Evolutionary conservation across 2,329 filamentous ascomycete genomes (phyloP), one percentile per base, ranked within the genome.

Genomic region (Cladorrhinum sp.): DNA sequence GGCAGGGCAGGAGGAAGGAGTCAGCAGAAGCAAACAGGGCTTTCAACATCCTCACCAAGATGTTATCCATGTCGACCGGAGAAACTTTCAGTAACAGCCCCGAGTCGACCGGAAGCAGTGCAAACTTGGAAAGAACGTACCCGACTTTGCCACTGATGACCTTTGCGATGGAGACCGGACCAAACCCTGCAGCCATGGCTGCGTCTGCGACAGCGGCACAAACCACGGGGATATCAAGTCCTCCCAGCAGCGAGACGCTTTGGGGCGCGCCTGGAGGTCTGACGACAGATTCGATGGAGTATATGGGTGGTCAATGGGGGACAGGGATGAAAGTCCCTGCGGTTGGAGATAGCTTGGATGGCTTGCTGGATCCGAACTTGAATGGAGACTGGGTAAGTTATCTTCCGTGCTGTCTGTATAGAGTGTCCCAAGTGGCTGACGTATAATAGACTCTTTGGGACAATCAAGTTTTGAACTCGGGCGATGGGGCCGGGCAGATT

Each of bases 21-120:
- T 72, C 68, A 2, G 54, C 60, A 2, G 71, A 73, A 62, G 70
- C 71, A 1, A 65, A 67, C 39, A 62, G 69, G 23, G 72, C 67
- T 1, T 73, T 70, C 64, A 70, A 70, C 33, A 72, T 73, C 42
- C 58, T 74, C 8, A 68, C 66, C 20, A 68, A 68, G 20, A 72
- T 74, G 70, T 63, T 74, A n/a, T 65, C 57, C 46, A 55, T 70
- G 30, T 68, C 70, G 1, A 70, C 69, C 0, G 70, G 69, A 3
- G 57, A 65, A 4, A 59, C 65, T 5, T 70, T 68, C 21, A 66
- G 68, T 8, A 66, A 57, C 55, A 69, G 66, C 24, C 69, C 69
- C 0, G 70, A 71, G 20, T 68, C 68, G 8, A 60, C 24, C 9
- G 54, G 30, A 7, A 59, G 57, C 39, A 36, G 42, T 20, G 61